Evolutionary conservation across 768 basidiomycete species (phyloP).

Genomic region (Galerina marginata): DNA sequence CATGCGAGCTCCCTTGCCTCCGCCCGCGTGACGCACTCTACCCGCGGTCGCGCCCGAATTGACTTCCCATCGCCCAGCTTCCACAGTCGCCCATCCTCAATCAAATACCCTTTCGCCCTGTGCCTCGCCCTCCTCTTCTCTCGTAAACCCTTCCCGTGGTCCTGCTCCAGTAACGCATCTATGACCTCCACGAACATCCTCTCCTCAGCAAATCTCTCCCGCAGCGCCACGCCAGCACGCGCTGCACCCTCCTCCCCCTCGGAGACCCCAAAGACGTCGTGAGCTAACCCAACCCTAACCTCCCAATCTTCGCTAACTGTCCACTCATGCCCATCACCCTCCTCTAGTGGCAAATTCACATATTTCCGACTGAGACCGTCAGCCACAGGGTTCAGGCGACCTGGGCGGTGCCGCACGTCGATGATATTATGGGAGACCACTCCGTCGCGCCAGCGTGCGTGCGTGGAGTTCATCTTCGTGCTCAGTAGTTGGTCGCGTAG

Average conservation of each 20-base stretch:
- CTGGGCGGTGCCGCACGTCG: constrained; percentile 27
- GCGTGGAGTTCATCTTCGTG: constrained; percentile 29
- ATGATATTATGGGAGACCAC: constrained; percentile 33
- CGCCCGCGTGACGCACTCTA: constrained; percentile 33
- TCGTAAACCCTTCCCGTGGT: constrained; percentile 14
- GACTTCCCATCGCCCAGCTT: constrained; percentile 21
- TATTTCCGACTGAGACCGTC: constrained; percentile 35
- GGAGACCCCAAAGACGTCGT: constrained; percentile 30
- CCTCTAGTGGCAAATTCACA: constrained; percentile 18
- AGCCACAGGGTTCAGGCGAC: constrained; percentile 24
- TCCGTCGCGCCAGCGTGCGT: constrained; percentile 41
- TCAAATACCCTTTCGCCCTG: constrained; percentile 28
- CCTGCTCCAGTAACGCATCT: constrained; percentile 26
- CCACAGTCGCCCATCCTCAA: constrained; percentile 36
- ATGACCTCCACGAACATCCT: constrained; percentile 28
- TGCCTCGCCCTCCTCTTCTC: constrained; percentile 28
- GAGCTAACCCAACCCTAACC: constrained; percentile 17
- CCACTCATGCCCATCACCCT: constrained; percentile 37
- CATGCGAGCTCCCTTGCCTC: constrained; percentile 31
- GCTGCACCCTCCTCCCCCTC: constrained; percentile 8
- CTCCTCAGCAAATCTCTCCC: constrained; percentile 27
- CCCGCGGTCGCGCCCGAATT: constrained; percentile 18
- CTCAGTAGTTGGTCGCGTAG: constrained; percentile 33
- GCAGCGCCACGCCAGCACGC: neutral
- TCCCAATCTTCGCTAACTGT: constrained; percentile 36